Percentiles rank a stretch among this genome's conserved stretches.
Conservation (phyloP, 2,329 filamentous ascomycete species). For the Fusarium keratoplasticum region DNA sequence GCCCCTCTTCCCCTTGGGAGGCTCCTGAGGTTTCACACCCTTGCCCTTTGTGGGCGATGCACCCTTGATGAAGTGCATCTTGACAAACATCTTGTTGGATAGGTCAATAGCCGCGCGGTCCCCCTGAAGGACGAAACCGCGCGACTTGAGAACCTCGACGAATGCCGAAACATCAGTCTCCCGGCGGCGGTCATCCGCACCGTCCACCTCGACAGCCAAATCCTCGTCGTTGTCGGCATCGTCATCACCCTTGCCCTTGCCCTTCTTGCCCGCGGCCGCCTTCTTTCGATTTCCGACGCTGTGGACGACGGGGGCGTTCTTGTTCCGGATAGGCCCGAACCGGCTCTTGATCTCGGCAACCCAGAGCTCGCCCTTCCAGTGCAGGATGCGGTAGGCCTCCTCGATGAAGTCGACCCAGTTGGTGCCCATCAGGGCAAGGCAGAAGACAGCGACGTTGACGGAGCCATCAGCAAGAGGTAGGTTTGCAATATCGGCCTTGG, state of each 20-base stretch:
- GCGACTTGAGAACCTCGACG: conserved; percentile 80
- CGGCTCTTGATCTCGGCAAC: conserved; percentile 96
- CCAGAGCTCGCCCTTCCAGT: conserved; percentile 97
- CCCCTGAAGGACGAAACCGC: conserved; percentile 86
- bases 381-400: conserved; percentile 91
- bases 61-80: conserved; percentile 94
- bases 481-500: conserved; percentile 87
- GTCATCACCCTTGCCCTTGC: conserved; percentile 59
- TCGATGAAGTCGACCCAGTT: conserved; percentile 98
- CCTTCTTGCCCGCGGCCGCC: conserved; percentile 57
- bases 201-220: conserved; percentile 78
- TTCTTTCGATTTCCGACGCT: conserved; percentile 78
- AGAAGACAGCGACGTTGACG: conserved; percentile 92
- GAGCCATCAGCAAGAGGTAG: conserved; percentile 80
- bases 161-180: conserved; percentile 92
- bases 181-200: conserved; percentile 69
- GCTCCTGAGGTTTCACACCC: conserved; percentile 69
- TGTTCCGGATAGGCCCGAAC: conserved; percentile 65
- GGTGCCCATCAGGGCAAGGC: conserved; percentile 96
- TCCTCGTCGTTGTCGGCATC: conserved; percentile 65
- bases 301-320: conserved; percentile 67
- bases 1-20: conserved; percentile 64
- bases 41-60: conserved; percentile 81
- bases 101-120: conserved; percentile 77
- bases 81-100: conserved; percentile 97